Conservation (phyloP, 75 land plant genomes). For the Larix kaempferi region DNA sequence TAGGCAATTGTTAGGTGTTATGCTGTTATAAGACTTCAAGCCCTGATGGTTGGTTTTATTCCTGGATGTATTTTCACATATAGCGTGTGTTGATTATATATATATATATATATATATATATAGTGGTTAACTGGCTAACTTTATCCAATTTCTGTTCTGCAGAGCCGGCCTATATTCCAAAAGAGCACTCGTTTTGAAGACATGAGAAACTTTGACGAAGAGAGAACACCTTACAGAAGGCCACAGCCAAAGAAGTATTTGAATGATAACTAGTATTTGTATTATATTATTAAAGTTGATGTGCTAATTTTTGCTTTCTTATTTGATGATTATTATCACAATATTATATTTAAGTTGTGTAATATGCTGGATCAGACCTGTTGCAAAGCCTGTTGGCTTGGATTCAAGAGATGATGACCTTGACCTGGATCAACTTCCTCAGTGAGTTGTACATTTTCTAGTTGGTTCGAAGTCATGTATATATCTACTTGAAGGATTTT, state of each 20-base stretch:
- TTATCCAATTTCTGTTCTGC: constrained; percentile 17
- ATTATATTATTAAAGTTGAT: constrained; percentile 1
- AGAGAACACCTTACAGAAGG: constrained; percentile 62
- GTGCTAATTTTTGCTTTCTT: neutral
- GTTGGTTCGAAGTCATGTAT: constrained; percentile 1
- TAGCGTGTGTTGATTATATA: neutral
- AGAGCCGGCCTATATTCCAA: constrained; percentile 98
- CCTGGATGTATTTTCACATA: neutral
- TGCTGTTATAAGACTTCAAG: neutral
- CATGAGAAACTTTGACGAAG: constrained; percentile 77
- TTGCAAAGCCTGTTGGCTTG: constrained; percentile 41
- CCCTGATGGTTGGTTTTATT: neutral
- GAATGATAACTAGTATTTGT: neutral
- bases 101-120: no score
- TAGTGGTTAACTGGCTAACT: neutral
- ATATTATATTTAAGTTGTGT: neutral
- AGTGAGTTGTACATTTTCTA: constrained; percentile 37
- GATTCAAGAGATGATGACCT: constrained; percentile 86
- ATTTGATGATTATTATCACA: constrained; percentile 2
- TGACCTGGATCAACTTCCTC: constrained; percentile 59
- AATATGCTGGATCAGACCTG: constrained; percentile 27
- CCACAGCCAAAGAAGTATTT: constrained; percentile 62
- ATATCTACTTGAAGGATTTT: constrained; percentile 5
- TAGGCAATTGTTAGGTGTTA: constrained; percentile 1
- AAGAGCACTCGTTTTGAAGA: constrained; percentile 98